These are phyloP conservation scores for Monosporascus sp. DNA, from an alignment of 2,329 filamentous ascomycete genomes.

Conservation along the genomic window DNA sequence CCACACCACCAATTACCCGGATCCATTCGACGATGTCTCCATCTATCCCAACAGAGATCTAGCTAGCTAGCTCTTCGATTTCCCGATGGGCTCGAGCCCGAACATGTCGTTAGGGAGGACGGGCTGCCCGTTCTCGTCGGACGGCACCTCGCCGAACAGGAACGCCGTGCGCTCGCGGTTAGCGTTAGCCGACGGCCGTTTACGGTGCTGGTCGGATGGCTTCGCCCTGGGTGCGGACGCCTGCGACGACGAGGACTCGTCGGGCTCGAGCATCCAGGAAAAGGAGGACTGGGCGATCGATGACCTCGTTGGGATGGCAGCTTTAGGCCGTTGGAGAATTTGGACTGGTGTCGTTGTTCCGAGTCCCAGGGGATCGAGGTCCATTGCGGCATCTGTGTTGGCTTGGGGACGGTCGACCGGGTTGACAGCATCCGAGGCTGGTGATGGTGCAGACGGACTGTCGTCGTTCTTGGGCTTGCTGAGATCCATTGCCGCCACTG, in stretches of 20 bases:
- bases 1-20: too few species aligned
- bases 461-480: conserved; percentile 13
- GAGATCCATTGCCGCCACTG: conserved; percentile 23
- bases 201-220: conserved; percentile 27
- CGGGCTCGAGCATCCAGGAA: conserved; percentile 71
- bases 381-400: conserved; percentile 1
- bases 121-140: conserved; percentile 30
- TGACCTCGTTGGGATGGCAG: conserved; percentile 56
- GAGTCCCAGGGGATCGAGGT: conserved; percentile 20
- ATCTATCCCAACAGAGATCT: too few species aligned
- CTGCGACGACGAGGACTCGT: conserved; percentile 27
- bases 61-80: conserved; percentile 11
- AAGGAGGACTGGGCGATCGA: conserved; percentile 70
- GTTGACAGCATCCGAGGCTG: not conserved
- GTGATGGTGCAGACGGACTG: not conserved
- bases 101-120: conserved; percentile 48
- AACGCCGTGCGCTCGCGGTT: conserved; percentile 55
- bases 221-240: conserved; percentile 12
- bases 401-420: not conserved
- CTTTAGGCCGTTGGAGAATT: conserved; percentile 27
- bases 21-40: too few species aligned
- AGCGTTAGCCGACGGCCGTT: conserved; percentile 37
- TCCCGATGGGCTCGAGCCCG: conserved; percentile 47
- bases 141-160: conserved; percentile 50
- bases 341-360: conserved; percentile 13